A percentile compares a stretch with the other conserved stretches of the same genome.
Evolutionary conservation across 495 filamentous ascomycete genomes (phyloP).

Genomic region (Tuber borchii): DNA sequence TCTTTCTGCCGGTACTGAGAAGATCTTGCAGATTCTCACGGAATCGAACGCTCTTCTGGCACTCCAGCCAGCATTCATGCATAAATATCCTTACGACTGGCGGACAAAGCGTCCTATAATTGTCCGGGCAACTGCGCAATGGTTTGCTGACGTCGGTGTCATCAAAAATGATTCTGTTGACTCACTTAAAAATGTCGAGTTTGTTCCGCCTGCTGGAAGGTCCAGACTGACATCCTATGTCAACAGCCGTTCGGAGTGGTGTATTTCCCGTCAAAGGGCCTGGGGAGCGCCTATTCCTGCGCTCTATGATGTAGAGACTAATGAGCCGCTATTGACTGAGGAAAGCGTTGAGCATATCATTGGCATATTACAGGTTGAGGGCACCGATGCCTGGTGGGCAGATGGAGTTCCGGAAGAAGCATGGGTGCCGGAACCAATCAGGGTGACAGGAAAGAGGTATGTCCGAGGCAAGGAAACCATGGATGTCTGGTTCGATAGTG

Average conservation of each 20-base stretch:
- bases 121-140: slow-evolving; percentile 86
- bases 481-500: slow-evolving; percentile 99
- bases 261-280: slow-evolving; percentile 91
- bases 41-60: slow-evolving; percentile 54
- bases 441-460: slow-evolving; percentile 38
- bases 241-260: slow-evolving; percentile 87
- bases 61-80: slow-evolving; percentile 58
- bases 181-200: slow-evolving; percentile 63
- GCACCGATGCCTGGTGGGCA: slow-evolving; percentile 89
- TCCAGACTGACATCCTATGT: slow-evolving; percentile 75
- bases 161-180: slow-evolving; percentile 67
- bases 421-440: slow-evolving; percentile 25
- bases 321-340: slow-evolving; percentile 66
- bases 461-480: slow-evolving; percentile 86
- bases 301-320: slow-evolving; percentile 62
- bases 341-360: slow-evolving; percentile 82
- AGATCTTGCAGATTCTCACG: slow-evolving; percentile 60
- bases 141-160: slow-evolving; percentile 84
- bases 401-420: slow-evolving; percentile 59
- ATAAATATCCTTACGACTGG: slow-evolving; percentile 99
- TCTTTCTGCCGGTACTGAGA: slow-evolving; percentile 57
- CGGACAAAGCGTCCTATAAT: slow-evolving; percentile 87
- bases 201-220: slow-evolving; percentile 66
- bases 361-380: slow-evolving; percentile 63
- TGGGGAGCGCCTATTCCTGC: slow-evolving; percentile 97